phyloP scores from a whole-genome alignment of 2,329 filamentous ascomycete species.

The Botrytis cinerea region DNA sequence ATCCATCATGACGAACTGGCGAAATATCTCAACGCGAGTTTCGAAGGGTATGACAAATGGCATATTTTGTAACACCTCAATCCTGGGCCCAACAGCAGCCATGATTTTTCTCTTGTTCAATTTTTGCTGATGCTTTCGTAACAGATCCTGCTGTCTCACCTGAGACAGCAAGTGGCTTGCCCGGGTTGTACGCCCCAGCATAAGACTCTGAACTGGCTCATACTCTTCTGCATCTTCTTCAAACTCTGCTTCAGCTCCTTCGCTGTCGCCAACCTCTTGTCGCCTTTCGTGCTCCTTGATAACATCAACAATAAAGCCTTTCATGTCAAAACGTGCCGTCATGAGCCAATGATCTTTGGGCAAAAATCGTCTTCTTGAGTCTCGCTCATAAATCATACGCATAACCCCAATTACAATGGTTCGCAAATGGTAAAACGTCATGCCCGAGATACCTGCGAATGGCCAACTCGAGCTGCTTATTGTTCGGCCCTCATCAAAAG shows the following conservation, averaged over 20 bases:
- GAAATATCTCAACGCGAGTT: slow-evolving; percentile 87
- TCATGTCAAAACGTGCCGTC: slow-evolving; percentile 84
- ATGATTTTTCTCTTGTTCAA: slow-evolving; percentile 69
- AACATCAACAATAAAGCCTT: slow-evolving; percentile 81
- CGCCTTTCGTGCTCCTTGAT: slow-evolving; percentile 85
- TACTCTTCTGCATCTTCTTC: slow-evolving; percentile 47
- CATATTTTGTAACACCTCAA: slow-evolving; percentile 93
- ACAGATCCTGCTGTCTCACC: slow-evolving; percentile 60
- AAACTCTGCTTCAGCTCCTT: slow-evolving; percentile 43
- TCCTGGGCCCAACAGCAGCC: slow-evolving; percentile 77
- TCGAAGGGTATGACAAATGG: slow-evolving; percentile 95
- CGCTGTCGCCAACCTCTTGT: slow-evolving; percentile 63
- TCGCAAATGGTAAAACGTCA: slow-evolving; percentile 77
- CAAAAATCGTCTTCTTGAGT: slow-evolving; percentile 84
- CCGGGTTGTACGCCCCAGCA: slow-evolving; percentile 57
- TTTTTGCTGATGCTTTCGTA: slow-evolving; percentile 65
- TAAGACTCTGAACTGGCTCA: slow-evolving; percentile 44
- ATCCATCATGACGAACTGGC: slow-evolving; percentile 86
- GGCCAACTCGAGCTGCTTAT: slow-evolving; percentile 41
- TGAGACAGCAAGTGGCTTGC: slow-evolving; percentile 51
- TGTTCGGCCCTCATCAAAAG: not conserved
- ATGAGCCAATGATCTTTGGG: slow-evolving; percentile 90
- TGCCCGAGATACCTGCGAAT: slow-evolving; percentile 65
- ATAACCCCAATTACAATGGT: slow-evolving; percentile 77
- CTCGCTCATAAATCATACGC: slow-evolving; percentile 87